A percentile compares a stretch with the other conserved stretches of the same genome.
These are phyloP conservation scores for Solanum chacoense DNA, from an alignment of 305 asterid species.

Conservation along the genomic window DNA sequence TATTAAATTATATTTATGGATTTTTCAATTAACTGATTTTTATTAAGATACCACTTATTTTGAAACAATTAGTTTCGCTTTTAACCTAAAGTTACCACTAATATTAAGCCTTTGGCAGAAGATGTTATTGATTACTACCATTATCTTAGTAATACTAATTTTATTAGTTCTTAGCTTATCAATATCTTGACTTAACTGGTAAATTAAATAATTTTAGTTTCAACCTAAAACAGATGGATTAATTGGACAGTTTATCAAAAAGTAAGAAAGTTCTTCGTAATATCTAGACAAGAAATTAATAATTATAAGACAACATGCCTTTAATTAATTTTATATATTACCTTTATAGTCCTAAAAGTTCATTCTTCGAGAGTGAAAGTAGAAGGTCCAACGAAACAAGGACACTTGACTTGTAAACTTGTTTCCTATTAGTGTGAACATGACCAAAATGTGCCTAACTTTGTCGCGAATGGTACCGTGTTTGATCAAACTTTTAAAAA, in stretches of 20 bases:
- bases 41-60: not conserved
- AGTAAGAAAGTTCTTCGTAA: not conserved
- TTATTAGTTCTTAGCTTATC: not conserved
- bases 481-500: not conserved
- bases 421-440: not conserved
- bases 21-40: not conserved
- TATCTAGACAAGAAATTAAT: not conserved
- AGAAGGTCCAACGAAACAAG: not conserved
- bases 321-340: too few species aligned
- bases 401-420: not conserved
- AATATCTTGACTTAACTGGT: not conserved
- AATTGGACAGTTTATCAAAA: not conserved
- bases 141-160: not conserved
- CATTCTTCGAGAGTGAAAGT: not conserved
- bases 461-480: accelerated
- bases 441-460: not conserved
- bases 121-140: not conserved
- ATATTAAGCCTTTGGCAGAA: not conserved
- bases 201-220: not conserved
- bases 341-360: not conserved
- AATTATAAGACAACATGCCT: not conserved
- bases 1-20: not conserved
- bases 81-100: not conserved
- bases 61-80: not conserved
- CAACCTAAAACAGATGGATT: not conserved